Evolutionary conservation across 192 early-diverging fungal genomes (phyloP).

Genomic region (Cladochytrium replicatum): DNA sequence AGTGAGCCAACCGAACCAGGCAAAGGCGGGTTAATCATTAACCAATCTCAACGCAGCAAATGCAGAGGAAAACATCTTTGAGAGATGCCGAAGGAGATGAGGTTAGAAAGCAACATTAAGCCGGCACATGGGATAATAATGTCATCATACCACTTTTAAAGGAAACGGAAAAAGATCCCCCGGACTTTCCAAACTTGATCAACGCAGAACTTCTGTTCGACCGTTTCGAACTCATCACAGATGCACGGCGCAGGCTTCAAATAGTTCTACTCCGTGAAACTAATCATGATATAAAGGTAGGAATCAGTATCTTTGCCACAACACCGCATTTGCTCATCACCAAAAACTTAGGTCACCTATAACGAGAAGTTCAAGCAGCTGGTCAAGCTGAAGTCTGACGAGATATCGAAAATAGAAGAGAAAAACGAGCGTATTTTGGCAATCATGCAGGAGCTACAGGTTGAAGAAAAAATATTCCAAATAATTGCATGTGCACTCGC

Average conservation of each 20-base stretch:
- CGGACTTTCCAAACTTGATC: conserved; percentile 7
- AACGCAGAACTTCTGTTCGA: conserved; percentile 27
- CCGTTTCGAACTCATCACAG: conserved; percentile 40
- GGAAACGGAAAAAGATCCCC: too few relatives aligned
- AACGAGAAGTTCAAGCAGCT: conserved; percentile 39
- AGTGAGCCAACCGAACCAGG: not conserved
- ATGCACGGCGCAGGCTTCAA: conserved; percentile 41
- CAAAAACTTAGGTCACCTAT: not conserved
- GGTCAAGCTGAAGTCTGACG: conserved; percentile 36
- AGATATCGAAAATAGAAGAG: conserved; percentile 47
- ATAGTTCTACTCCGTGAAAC: conserved; percentile 31
- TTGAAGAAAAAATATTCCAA: conserved; percentile 1
- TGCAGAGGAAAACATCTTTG: not conserved
- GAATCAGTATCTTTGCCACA: not conserved
- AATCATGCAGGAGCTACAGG: conserved; percentile 36
- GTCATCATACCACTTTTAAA: too few relatives aligned
- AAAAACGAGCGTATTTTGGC: conserved; percentile 42
- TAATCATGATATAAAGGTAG: conserved; percentile 36
- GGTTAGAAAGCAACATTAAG: not conserved
- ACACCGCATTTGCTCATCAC: not conserved
- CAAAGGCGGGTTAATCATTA: not conserved
- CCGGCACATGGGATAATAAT: not conserved
- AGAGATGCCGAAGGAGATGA: not conserved
- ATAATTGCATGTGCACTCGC: not conserved
- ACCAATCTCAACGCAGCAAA: not conserved